Percentiles rank a stretch among this genome's conserved stretches.
Conservation (phyloP, 2,329 filamentous ascomycete genomes). For the Leptographium galeiforme region DNA sequence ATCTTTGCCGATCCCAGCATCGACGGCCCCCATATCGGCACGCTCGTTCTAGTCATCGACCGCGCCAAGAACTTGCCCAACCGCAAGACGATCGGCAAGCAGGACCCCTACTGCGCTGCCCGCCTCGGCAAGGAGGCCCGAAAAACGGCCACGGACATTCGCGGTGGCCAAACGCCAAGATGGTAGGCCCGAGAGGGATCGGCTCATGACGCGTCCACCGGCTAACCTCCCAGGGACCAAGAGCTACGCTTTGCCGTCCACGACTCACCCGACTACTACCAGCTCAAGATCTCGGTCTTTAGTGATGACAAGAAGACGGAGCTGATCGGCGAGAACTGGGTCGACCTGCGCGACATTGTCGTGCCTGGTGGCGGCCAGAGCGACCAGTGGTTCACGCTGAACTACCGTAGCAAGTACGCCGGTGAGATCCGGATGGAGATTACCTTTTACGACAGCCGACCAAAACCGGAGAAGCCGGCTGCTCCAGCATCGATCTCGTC, state of each 20-base stretch:
- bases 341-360: slow-evolving; percentile 70
- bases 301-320: slow-evolving; percentile 98
- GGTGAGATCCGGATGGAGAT: slow-evolving; percentile 90
- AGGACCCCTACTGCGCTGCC: slow-evolving; percentile 93
- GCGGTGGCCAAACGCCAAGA: slow-evolving; percentile 87
- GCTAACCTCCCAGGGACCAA: slow-evolving; percentile 59
- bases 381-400: slow-evolving; percentile 82
- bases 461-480: slow-evolving; percentile 57
- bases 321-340: slow-evolving; percentile 86
- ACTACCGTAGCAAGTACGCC: slow-evolving; percentile 86
- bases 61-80: slow-evolving; percentile 95
- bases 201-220: neutral
- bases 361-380: slow-evolving; percentile 80
- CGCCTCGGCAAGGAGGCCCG: slow-evolving; percentile 91
- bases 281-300: slow-evolving; percentile 89
- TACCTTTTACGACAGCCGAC: slow-evolving; percentile 85
- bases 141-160: slow-evolving; percentile 87
- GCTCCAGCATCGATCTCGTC: neutral
- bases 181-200: slow-evolving; percentile 50
- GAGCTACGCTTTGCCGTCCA: slow-evolving; percentile 93
- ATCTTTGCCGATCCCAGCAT: slow-evolving; percentile 91
- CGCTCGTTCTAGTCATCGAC: slow-evolving; percentile 82
- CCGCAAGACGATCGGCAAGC: slow-evolving; percentile 92
- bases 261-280: slow-evolving; percentile 91
- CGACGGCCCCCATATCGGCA: slow-evolving; percentile 87